Conservation (phyloP, 495 filamentous ascomycete genomes). For the Talaromyces thailandensis region DNA sequence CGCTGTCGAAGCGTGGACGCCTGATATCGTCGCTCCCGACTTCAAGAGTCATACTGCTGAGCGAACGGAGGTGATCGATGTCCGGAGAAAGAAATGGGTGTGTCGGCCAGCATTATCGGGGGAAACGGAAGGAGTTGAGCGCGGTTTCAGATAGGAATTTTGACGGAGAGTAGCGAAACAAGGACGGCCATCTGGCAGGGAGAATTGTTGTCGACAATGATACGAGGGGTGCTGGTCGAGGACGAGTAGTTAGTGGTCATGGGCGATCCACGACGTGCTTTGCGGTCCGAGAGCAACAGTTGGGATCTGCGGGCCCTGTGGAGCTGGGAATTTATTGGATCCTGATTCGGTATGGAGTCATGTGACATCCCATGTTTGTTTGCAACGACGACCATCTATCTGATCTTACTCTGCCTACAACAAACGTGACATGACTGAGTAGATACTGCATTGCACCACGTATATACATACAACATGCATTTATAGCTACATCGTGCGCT, state of each 20-base stretch:
- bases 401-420: neutral
- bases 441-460: neutral
- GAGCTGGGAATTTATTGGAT: neutral
- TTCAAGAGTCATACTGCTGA: neutral
- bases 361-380: neutral
- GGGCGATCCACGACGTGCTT: neutral
- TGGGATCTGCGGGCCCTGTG: neutral
- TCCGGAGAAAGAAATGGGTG: neutral
- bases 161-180: slow-evolving; percentile 4
- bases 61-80: neutral
- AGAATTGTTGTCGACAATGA: neutral
- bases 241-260: neutral
- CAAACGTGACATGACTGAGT: neutral
- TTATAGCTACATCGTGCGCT: neutral
- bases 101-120: slow-evolving; percentile 6
- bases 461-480: neutral
- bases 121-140: neutral
- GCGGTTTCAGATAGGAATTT: neutral
- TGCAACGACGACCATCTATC: neutral
- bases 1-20: slow-evolving; percentile 2
- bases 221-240: neutral
- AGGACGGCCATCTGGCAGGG: slow-evolving; percentile 4
- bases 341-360: neutral
- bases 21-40: neutral
- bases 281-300: neutral